Conservation (phyloP, 2,329 filamentous ascomycete genomes). For the Botryosphaeria dothidea region DNA sequence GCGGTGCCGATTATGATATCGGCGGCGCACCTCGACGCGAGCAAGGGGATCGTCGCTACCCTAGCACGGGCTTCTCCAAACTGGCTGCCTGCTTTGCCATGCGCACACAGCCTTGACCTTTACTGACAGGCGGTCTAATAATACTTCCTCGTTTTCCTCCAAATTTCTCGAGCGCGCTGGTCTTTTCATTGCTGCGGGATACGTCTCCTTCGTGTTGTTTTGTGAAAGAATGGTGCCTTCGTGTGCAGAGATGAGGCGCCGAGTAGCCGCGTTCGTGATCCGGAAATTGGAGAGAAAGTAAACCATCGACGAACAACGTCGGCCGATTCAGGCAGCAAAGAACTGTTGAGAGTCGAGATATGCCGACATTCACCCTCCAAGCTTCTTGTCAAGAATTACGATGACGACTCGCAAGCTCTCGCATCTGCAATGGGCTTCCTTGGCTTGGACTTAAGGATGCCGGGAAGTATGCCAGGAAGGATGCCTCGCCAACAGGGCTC, state of each 20-base stretch:
- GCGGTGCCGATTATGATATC: constrained; percentile 4
- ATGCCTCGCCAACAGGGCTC: no score
- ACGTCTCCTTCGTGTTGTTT: background rate
- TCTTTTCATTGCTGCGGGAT: background rate
- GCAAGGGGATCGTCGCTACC: background rate
- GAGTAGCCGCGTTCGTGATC: constrained; percentile 3
- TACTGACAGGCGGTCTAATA: constrained; percentile 14
- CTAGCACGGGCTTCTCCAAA: background rate
- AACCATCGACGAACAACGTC: background rate
- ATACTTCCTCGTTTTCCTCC: no score
- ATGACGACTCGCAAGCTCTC: background rate
- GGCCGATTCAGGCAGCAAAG: background rate
- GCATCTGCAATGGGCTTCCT: background rate
- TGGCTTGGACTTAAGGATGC: no score
- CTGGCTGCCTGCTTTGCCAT: background rate
- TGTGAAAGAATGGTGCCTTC: background rate
- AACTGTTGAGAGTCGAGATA: background rate
- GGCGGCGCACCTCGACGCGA: background rate
- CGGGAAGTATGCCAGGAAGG: no score
- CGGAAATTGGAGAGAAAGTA: constrained; percentile 1
- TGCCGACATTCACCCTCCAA: background rate
- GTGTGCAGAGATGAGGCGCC: background rate
- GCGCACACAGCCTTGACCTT: background rate
- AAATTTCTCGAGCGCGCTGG: no score
- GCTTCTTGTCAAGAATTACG: background rate